phyloP scores from a whole-genome alignment of 352 stramenopile genomes.

The Pythium phragmiticola region DNA sequence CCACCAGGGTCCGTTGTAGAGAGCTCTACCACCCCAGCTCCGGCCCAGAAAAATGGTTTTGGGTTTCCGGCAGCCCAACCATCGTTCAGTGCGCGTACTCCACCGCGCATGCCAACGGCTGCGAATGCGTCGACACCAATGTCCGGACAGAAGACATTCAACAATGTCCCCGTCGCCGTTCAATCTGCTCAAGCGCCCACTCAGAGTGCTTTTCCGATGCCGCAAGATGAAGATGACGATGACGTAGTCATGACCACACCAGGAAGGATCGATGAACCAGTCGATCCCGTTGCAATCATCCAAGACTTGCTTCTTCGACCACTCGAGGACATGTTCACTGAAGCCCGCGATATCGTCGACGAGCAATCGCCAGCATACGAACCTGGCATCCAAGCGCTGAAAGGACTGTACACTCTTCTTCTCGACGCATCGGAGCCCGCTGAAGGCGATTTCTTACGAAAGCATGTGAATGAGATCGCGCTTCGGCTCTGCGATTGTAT shows the following conservation, averaged over 20 bases:
- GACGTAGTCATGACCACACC: slow-evolving; percentile 59
- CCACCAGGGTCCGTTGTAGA: slow-evolving; percentile 40
- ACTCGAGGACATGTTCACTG: slow-evolving; percentile 67
- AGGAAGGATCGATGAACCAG: slow-evolving; percentile 27
- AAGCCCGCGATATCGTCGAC: slow-evolving; percentile 58
- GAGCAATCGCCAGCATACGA: slow-evolving; percentile 50
- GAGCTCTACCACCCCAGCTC: slow-evolving; percentile 5
- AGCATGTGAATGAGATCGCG: slow-evolving; percentile 80
- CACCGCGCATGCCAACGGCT: slow-evolving; percentile 24
- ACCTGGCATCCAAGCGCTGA: slow-evolving; percentile 73
- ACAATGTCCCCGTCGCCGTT: slow-evolving; percentile 17
- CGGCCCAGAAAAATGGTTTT: slow-evolving; percentile 18
- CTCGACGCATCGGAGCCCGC: slow-evolving; percentile 50
- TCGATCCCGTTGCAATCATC: slow-evolving; percentile 33
- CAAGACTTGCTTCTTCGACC: slow-evolving; percentile 54
- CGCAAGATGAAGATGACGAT: slow-evolving; percentile 37
- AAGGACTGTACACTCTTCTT: slow-evolving; percentile 79
- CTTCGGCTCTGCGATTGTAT: slow-evolving; percentile 73
- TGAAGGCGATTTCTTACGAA: slow-evolving; percentile 65
- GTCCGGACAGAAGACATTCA: slow-evolving; percentile 35
- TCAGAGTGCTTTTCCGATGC: background rate
- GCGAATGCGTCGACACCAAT: slow-evolving; percentile 27
- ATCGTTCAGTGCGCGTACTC: slow-evolving; percentile 15
- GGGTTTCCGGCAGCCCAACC: slow-evolving; percentile 23
- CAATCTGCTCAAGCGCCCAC: background rate